These are phyloP conservation scores for Eragrostis curvula DNA, from an alignment of 176 grass and related monocot genomes.

Conservation along the genomic window DNA sequence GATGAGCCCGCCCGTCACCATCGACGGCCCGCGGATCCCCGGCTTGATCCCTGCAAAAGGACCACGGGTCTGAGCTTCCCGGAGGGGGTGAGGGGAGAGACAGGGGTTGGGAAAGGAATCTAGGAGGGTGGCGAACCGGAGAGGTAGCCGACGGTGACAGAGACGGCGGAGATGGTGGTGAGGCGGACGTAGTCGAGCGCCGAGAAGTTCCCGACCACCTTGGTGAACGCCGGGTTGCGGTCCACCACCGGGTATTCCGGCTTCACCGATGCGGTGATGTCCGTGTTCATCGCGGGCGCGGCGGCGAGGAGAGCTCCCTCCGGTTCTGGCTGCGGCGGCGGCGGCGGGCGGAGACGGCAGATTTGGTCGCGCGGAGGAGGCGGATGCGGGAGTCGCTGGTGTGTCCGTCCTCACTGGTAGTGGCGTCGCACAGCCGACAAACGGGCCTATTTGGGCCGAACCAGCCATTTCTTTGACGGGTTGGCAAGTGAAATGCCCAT, in stretches of 20 bases:
- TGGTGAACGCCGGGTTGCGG: slow-evolving; percentile 90
- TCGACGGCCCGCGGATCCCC: slow-evolving; percentile 91
- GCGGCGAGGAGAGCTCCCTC: neutral
- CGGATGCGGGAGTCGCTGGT: neutral
- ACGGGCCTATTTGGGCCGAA: neutral
- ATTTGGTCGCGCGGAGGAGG: slow-evolving; percentile 38
- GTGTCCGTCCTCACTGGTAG: neutral
- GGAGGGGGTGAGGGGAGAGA: neutral
- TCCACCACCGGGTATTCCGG: slow-evolving; percentile 96
- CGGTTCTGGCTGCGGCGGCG: slow-evolving; percentile 9
- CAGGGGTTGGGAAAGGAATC: neutral
- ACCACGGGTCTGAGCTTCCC: slow-evolving; percentile 5
- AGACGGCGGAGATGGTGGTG: slow-evolving; percentile 91
- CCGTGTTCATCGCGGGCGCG: slow-evolving; percentile 69
- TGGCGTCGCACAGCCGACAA: no score
- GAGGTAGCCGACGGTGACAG: slow-evolving; percentile 95
- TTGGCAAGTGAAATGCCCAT: neutral
- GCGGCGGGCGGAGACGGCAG: slow-evolving; percentile 29
- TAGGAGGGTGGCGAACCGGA: slow-evolving; percentile 46
- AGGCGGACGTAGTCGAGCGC: slow-evolving; percentile 94
- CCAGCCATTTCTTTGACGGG: neutral
- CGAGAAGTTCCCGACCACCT: slow-evolving; percentile 91
- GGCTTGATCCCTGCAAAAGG: slow-evolving; percentile 85
- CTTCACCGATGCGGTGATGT: slow-evolving; percentile 90
- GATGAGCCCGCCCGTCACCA: slow-evolving; percentile 94